Base-by-base conservation (phyloP, 495 filamentous ascomycete genomes). In the Penicillium simplicissimum region DNA sequence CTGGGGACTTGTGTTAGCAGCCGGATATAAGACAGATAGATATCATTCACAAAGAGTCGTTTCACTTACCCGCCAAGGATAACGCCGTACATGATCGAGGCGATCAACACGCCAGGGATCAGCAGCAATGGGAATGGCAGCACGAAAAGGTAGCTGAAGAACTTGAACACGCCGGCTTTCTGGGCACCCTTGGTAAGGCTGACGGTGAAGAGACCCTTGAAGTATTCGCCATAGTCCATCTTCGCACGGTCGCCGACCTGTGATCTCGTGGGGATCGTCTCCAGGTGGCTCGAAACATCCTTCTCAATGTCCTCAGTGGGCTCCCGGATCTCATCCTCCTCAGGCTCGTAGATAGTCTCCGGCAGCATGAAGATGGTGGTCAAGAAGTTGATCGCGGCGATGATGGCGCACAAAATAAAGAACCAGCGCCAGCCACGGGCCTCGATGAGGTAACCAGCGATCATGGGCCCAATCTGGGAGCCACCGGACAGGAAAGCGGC, bases 401-500 rank as follows among this genome's bases (percentile, higher is more conserved):
- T 60, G 47, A 74, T 74, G n/a, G 67, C 55, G 33, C 72, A 74
- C 21, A 74, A 62, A 31, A 72, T 72, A 56, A 72, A 74, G 51
- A 74, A 74, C 72, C 72, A 74, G 21, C 72, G 63, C 72, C 72
- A 74, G 37, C 72, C 72, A 33, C 63, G 60, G 14, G 72, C 64
- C 40, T 57, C 35, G 1, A 74, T 68, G 28, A 74, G 70, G 35
- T 71, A 74, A 7, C 72, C 72, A 0, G 72, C 72, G 23, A 74
- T 74, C 23, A 74, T 61, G 11, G 67, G 73, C 15, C 71, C 74
- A 48, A 68, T 64, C 48, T 72, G 69, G 5, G 67, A 73, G 2
- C 76, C 76, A 15, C 71, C 74, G n/a, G 73, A 73, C n/a, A 78
- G 66, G 35, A 65, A 72, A 1, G 74, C 65, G 8, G 74, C 67